phyloP scores from a whole-genome alignment of 2,329 filamentous ascomycete species.

The Pezicula radicicola region DNA sequence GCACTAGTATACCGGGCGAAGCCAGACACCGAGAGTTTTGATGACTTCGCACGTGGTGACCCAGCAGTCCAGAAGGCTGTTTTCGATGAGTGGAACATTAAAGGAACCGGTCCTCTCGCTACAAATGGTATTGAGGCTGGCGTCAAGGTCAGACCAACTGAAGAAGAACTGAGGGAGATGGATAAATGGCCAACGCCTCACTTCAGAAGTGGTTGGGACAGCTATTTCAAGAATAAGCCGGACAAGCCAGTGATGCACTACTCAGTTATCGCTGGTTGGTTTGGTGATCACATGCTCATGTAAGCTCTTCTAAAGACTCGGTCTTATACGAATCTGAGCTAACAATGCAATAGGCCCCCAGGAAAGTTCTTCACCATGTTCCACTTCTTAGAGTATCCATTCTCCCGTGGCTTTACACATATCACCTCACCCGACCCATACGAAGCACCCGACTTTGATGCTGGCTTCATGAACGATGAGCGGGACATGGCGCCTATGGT shows the following conservation, averaged over 20 bases:
- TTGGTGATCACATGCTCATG: slow-evolving; percentile 59
- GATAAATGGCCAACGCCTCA: slow-evolving; percentile 71
- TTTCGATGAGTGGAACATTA: slow-evolving; percentile 74
- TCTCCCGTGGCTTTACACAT: slow-evolving; percentile 69
- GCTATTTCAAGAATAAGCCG: slow-evolving; percentile 80
- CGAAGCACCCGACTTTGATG: slow-evolving; percentile 73
- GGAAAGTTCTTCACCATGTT: slow-evolving; percentile 85
- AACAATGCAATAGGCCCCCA: slow-evolving; percentile 52
- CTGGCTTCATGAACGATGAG: slow-evolving; percentile 83
- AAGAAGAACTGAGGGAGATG: slow-evolving; percentile 65
- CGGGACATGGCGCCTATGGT: slow-evolving; percentile 83
- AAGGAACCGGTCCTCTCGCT: slow-evolving; percentile 73
- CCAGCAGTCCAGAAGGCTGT: slow-evolving; percentile 69
- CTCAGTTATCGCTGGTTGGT: slow-evolving; percentile 66
- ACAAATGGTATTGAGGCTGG: slow-evolving; percentile 80
- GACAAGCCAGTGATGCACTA: slow-evolving; percentile 90
- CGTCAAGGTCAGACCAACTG: slow-evolving; percentile 71
- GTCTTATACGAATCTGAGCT: background rate
- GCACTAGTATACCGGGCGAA: slow-evolving; percentile 71
- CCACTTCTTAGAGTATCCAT: slow-evolving; percentile 65
- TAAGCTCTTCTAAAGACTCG: slow-evolving; percentile 22
- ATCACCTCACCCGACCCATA: slow-evolving; percentile 72
- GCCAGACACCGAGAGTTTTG: slow-evolving; percentile 73
- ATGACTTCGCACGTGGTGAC: slow-evolving; percentile 74
- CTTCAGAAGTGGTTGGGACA: slow-evolving; percentile 74